A percentile compares a stretch with the other conserved stretches of the same genome.
phyloP scores from a whole-genome alignment of 306 rosid species.

The Pachyrhizus erosus region DNA sequence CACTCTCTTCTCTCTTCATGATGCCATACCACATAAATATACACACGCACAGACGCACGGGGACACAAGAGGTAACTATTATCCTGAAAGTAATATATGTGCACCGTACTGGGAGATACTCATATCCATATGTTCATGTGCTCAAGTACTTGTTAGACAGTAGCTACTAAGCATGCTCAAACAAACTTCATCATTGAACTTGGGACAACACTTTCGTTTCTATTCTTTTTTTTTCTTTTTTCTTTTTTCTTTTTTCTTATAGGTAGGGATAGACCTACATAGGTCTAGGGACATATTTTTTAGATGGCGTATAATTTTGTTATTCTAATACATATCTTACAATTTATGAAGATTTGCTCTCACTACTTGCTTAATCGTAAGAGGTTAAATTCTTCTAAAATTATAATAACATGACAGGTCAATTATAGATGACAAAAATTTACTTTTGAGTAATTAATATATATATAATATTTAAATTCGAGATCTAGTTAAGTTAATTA shows the following conservation, averaged over 20 bases:
- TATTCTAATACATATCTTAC: neutral
- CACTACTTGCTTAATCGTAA: neutral
- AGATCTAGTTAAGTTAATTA: too few relatives aligned
- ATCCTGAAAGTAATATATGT: slow-evolving; percentile 10
- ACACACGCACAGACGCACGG: slow-evolving; percentile 25
- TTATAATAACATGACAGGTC: too few relatives aligned
- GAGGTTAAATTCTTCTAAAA: neutral
- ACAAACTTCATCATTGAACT: slow-evolving; percentile 1
- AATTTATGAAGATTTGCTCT: neutral
- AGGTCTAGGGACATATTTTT: neutral
- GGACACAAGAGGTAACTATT: slow-evolving; percentile 5
- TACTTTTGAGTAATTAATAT: too few relatives aligned
- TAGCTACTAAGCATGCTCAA: slow-evolving; percentile 16
- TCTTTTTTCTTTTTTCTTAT: neutral
- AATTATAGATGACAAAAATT: too few relatives aligned
- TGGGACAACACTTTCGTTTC: neutral
- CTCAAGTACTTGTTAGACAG: slow-evolving; percentile 35
- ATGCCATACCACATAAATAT: neutral
- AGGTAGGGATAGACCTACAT: neutral
- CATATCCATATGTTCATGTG: slow-evolving; percentile 10
- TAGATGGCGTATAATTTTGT: neutral
- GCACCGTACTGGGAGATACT: neutral
- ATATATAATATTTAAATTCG: too few relatives aligned
- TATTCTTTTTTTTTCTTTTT: too few relatives aligned
- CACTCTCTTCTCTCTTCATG: slow-evolving; percentile 26